Evolutionary conservation across 371 early-diverging fungal genomes (phyloP), one percentile per base, ranked within the genome.

Genomic region (Mortierella sp.): DNA sequence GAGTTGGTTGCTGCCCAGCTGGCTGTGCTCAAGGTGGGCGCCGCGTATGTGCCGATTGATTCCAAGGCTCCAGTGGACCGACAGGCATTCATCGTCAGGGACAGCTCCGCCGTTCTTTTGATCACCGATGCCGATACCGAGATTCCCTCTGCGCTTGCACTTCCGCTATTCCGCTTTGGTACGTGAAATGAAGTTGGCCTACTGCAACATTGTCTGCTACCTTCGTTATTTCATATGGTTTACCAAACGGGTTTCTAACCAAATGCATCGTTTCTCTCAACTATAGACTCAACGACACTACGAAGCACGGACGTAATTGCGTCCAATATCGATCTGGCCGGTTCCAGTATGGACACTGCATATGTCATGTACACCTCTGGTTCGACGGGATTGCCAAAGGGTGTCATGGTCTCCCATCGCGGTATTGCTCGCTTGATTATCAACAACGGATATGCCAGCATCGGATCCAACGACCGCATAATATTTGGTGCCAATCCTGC

Each of bases 321-420:
- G n/a, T n/a, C n/a, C n/a, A n/a, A 1, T 2, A 34, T 34, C 37
- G 14, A 7, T 14, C 37, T 34, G 37, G 14, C 37, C 7, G 14
- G 51, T 19, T 51, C 51, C 15, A 51, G 51, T 6, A 15, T 2
- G n/a, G 31, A 57, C 28, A 26, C 44, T 4, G 66, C 78, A 26
- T 68, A 68, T 42, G 58, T 82, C 49, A 60, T 81, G 12, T 85
- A 78, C 71, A 86, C 85, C n/a, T 83, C 82, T 0, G 86, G 86
- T 6, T 79, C 84, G 3, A 87, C 84, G 2, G 86, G 85, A 11
- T 59, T 55, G 28, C 84, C 86, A 24, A 86, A 86, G 59, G 86
- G 83, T 23, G 82, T 82, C n/a, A 63, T 81, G 37, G 50, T 80
- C 19, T 28, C 50, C 43, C 51, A 56, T 15, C 14, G 34, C 15